phyloP scores from a whole-genome alignment of 2,329 filamentous ascomycete species.

The Curvularia sp. region DNA sequence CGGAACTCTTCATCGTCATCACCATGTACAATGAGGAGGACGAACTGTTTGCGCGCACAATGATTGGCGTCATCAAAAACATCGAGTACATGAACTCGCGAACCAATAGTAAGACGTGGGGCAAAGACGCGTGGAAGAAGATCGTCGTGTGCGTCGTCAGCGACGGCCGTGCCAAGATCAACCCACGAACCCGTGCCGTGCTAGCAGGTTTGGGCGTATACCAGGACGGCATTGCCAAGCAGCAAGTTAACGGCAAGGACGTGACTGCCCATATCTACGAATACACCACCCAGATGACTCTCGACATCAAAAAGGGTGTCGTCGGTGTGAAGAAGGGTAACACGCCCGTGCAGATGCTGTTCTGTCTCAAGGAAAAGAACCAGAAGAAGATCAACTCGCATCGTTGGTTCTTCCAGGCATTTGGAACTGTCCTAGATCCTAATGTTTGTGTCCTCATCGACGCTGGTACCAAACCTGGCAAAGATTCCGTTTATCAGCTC shows the following conservation, averaged over 20 bases:
- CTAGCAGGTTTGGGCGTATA: constrained; percentile 94
- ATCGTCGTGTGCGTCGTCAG: constrained; percentile 98
- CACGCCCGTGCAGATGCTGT: constrained; percentile 93
- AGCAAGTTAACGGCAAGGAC: constrained; percentile 94
- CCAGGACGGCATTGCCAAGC: constrained; percentile 97
- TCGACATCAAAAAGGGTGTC: constrained; percentile 88
- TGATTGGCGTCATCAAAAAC: constrained; percentile 98
- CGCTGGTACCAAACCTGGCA: constrained; percentile 92
- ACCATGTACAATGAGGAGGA: constrained; percentile 99
- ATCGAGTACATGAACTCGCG: constrained; percentile 97
- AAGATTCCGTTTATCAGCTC: constrained; percentile 93
- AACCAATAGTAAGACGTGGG: constrained; percentile 95
- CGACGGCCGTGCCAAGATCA: constrained; percentile 96
- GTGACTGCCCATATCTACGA: constrained; percentile 97
- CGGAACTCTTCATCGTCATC: constrained; percentile 93
- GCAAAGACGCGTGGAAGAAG: constrained; percentile 99
- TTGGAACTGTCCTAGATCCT: constrained; percentile 87
- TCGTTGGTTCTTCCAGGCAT: constrained; percentile 98
- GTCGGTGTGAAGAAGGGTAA: constrained; percentile 82
- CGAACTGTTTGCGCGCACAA: constrained; percentile 89
- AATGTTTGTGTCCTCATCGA: constrained; percentile 97
- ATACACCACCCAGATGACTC: constrained; percentile 84
- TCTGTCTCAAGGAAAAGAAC: constrained; percentile 99
- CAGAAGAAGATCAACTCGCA: constrained; percentile 99
- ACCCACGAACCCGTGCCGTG: constrained; percentile 85